Evolutionary conservation across 148 eudicot genomes (phyloP).

Genomic region (Persicaria tinctoria): DNA sequence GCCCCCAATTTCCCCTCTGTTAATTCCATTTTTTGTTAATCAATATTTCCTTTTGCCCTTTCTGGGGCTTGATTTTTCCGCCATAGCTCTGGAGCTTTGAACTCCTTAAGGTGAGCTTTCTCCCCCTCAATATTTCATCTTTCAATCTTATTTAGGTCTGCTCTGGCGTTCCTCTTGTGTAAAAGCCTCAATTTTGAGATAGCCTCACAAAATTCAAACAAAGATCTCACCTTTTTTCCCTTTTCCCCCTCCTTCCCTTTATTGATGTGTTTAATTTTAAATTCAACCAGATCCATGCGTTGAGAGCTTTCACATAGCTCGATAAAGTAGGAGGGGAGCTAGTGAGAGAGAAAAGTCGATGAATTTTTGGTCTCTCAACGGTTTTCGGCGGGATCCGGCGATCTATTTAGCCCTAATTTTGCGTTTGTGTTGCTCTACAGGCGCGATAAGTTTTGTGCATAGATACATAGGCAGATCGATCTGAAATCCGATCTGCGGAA

Average conservation of each 20-base stretch:
- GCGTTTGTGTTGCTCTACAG: background rate
- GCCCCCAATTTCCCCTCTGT: background rate
- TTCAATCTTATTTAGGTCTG: background rate
- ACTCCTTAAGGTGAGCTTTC: background rate
- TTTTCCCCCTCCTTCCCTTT: background rate
- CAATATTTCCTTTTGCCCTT: background rate
- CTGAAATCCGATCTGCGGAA: background rate
- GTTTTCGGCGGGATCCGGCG: background rate
- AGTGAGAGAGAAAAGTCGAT: background rate
- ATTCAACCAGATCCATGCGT: constrained; percentile 2
- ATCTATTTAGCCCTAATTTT: background rate
- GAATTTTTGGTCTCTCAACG: background rate
- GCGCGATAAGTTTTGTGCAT: background rate
- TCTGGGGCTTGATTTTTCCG: background rate
- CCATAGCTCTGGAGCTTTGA: constrained; percentile 1
- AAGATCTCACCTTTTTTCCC: background rate
- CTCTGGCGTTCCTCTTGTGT: background rate
- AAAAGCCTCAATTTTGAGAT: background rate
- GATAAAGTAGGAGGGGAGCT: background rate
- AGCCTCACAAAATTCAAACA: background rate
- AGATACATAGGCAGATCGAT: constrained; percentile 2
- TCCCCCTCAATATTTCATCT: background rate
- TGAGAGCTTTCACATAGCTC: background rate
- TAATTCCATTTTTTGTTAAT: background rate
- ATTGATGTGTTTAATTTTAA: background rate